Conservation (phyloP, 1,284 basidiomycete species). For the Anthracocystis setariae region DNA sequence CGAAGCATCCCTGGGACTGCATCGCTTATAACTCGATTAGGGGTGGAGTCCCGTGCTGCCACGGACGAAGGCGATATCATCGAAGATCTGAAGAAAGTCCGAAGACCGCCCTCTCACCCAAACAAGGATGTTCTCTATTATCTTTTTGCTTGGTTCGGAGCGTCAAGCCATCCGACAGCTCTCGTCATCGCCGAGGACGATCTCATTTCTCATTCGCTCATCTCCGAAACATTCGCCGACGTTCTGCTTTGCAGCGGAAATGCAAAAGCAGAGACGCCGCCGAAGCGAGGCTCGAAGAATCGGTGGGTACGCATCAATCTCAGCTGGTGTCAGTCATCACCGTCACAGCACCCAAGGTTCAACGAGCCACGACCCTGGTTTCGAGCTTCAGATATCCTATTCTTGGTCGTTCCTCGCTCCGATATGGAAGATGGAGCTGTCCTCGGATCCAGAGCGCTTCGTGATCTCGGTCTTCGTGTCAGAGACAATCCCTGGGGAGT, state of each 20-base stretch:
- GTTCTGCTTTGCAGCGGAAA: background rate
- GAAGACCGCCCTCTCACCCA: background rate
- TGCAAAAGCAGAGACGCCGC: background rate
- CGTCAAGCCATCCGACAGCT: background rate
- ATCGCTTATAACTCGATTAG: too few relatives aligned
- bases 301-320: slow-evolving; percentile 6
- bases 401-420: slow-evolving; percentile 1
- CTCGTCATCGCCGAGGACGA: slow-evolving; percentile 12
- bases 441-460: slow-evolving; percentile 1
- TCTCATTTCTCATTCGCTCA: slow-evolving; percentile 10
- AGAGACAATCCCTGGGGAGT: too few relatives aligned
- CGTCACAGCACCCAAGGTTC: background rate
- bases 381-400: slow-evolving; percentile 1
- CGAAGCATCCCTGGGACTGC: too few relatives aligned
- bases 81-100: background rate
- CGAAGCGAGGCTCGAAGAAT: background rate
- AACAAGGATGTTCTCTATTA: background rate
- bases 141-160: slow-evolving; percentile 14
- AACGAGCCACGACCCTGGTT: background rate
- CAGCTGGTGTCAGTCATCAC: slow-evolving; percentile 3
- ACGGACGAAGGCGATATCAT: background rate
- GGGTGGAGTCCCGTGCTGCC: too few relatives aligned
- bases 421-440: slow-evolving; percentile 12
- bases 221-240: slow-evolving; percentile 9
- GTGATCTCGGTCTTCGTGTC: background rate